Conservation (phyloP, 225 moss, liverwort and hornwort genomes). For the Thuidium tamariscinum region DNA sequence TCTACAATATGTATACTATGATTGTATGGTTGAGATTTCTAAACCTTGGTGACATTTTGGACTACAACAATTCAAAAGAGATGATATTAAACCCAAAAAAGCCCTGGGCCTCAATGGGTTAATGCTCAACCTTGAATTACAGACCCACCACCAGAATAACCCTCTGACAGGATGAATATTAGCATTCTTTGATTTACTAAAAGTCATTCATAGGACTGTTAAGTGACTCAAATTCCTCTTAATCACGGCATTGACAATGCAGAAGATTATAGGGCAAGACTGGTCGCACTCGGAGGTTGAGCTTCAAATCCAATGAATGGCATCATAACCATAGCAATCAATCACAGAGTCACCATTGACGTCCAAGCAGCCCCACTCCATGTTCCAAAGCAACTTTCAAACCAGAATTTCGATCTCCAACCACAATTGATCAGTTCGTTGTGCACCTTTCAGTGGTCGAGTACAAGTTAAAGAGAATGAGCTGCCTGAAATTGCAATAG, state of each 20-base stretch:
- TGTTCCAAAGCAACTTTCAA: not conserved
- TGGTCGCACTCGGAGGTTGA: not conserved
- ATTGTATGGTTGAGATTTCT: no score
- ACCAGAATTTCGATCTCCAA: not conserved
- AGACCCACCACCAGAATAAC: not conserved
- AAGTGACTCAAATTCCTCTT: not conserved
- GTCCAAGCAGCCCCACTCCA: not conserved
- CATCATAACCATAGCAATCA: not conserved
- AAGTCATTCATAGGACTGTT: not conserved
- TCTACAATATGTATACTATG: no score
- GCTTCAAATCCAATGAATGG: no score
- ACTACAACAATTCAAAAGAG: no score
- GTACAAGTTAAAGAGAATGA: not conserved
- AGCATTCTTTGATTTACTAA: not conserved
- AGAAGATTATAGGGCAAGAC: not conserved
- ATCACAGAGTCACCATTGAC: not conserved
- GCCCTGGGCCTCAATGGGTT: no score
- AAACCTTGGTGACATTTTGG: no score
- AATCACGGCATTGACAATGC: not conserved
- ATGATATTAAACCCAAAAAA: no score
- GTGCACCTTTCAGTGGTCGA: not conserved
- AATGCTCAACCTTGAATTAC: not conserved
- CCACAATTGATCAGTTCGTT: not conserved
- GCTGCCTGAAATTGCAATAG: not conserved
- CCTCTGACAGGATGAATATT: not conserved